Percentiles rank a stretch among this genome's conserved stretches.
Conservation (phyloP, 352 stramenopile genomes). For the Achlya hypogyna region DNA sequence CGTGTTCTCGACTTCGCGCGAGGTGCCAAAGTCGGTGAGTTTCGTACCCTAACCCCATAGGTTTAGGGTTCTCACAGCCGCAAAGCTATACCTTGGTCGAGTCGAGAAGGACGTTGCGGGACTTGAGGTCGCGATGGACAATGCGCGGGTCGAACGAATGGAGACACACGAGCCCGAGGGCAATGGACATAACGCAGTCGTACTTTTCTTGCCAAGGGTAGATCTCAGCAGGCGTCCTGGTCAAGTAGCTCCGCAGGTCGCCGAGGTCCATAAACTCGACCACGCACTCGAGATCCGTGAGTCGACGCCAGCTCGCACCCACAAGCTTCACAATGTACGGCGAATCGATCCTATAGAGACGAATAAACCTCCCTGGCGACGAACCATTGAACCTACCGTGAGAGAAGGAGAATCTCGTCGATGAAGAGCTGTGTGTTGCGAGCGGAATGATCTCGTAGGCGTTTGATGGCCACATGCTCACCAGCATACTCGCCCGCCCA, state of each 20-base stretch:
- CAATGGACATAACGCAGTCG: slow-evolving; percentile 52
- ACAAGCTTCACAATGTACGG: slow-evolving; percentile 7
- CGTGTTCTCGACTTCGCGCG: not conserved
- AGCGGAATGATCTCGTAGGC: slow-evolving; percentile 19
- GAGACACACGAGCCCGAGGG: slow-evolving; percentile 27
- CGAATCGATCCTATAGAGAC: slow-evolving; percentile 1
- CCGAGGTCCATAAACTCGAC: slow-evolving; percentile 81
- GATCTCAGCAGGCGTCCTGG: slow-evolving; percentile 67
- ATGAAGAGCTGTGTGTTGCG: not conserved
- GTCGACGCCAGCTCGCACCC: not conserved
- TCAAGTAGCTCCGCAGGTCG: slow-evolving; percentile 65
- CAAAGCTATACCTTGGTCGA: too few relatives aligned
- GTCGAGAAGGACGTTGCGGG: slow-evolving; percentile 28
- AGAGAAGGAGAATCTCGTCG: not conserved
- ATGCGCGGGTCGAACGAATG: slow-evolving; percentile 27
- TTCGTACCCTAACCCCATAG: not conserved
- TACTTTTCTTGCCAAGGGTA: slow-evolving; percentile 75
- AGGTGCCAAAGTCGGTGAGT: slow-evolving; percentile 1
- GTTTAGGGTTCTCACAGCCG: too few relatives aligned
- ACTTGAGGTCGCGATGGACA: slow-evolving; percentile 35
- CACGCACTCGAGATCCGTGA: slow-evolving; percentile 39
- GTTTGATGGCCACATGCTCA: slow-evolving; percentile 55
- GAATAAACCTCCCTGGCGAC: not conserved
- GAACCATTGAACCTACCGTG: not conserved
- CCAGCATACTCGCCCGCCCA: slow-evolving; percentile 57